Base-by-base conservation (phyloP, 306 rosid species). In the Prunus mongolica region DNA sequence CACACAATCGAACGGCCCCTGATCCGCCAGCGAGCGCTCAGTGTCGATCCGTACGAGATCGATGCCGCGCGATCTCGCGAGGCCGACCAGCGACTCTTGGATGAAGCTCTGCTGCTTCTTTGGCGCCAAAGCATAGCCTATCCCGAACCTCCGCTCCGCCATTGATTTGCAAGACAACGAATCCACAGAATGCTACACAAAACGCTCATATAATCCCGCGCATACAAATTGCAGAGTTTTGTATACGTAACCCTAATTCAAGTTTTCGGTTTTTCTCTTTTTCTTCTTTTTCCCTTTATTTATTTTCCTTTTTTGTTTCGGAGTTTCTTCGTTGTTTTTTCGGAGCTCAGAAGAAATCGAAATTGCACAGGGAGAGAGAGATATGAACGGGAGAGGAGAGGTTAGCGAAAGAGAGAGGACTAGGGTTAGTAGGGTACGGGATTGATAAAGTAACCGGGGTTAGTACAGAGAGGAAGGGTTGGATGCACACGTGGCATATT, bases 61-160 rank as follows among this genome's bases (percentile, higher is more conserved):
- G 62, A 93, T 60, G 5, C 96, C 97, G 45, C 90, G 93, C 2
- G 98, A 89, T 28, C 69, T 68, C 0, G 97, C 97, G 0, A 86
- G 90, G 22, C 57, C 77, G 16, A 91, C 52, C 52, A 93, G 79
- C 11, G 97, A 88, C 18, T 91, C 90, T 16, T 83, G 88, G 46
- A 93, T 93, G 89, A 93, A 93, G 81, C 97, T 93, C 63, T 82
- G 82, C 27, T 85, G 96, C 85, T 93, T 93, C 89, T 93, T 93
- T 27, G 94, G 87, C 1, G 91, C 91, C 65, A 93, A 79, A 1
- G 98, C 98, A 58, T 93, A 93, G 12, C 98, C 98, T 51, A 89
- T 66, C 22, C 88, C 73, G 84, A 83, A 75, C 82, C 87, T 88
- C 64, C 79, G 85, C 51, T 87, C 97, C 78, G 91, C 92, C 98